Conservation (phyloP, 2,329 filamentous ascomycete species). For the Lasiodiplodia sp. region DNA sequence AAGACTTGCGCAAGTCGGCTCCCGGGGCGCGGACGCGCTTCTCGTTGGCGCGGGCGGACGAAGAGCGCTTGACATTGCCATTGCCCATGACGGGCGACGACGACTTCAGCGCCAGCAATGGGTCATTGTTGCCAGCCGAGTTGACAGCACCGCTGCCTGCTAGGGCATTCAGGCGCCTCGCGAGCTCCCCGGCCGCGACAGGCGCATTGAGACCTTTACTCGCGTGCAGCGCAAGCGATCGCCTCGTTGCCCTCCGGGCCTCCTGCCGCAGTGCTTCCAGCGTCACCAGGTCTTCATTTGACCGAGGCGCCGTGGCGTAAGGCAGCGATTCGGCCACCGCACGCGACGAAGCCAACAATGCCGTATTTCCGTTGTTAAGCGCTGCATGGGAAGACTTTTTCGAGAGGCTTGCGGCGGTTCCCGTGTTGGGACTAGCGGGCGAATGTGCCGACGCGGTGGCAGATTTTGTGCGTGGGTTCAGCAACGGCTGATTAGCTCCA, state of each 20-base stretch:
- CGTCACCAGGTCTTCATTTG: background rate
- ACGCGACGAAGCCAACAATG: background rate
- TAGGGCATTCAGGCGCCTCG: background rate
- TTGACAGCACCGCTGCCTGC: background rate
- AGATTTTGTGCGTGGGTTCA: background rate
- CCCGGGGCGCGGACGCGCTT: background rate
- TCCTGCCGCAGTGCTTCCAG: conserved; percentile 9
- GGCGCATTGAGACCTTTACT: background rate
- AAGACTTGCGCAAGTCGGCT: background rate
- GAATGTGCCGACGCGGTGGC: conserved; percentile 3
- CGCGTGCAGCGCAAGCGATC: background rate
- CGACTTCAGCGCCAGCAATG: too few species aligned
- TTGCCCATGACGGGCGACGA: too few species aligned
- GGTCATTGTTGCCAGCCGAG: too few species aligned
- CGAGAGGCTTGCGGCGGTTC: background rate
- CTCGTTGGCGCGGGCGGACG: background rate
- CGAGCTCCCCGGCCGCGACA: conserved; percentile 4
- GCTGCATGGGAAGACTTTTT: background rate
- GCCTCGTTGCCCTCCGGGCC: background rate
- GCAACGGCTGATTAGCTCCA: background rate
- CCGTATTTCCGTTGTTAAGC: background rate
- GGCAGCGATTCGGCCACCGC: conserved; percentile 1
- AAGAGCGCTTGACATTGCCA: background rate
- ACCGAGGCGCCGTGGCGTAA: background rate
- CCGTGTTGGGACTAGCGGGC: conserved; percentile 8